Evolutionary conservation across 176 grass and related monocot genomes (phyloP), one percentile per base, ranked within the genome.

Genomic region (Triticum monococcum): DNA sequence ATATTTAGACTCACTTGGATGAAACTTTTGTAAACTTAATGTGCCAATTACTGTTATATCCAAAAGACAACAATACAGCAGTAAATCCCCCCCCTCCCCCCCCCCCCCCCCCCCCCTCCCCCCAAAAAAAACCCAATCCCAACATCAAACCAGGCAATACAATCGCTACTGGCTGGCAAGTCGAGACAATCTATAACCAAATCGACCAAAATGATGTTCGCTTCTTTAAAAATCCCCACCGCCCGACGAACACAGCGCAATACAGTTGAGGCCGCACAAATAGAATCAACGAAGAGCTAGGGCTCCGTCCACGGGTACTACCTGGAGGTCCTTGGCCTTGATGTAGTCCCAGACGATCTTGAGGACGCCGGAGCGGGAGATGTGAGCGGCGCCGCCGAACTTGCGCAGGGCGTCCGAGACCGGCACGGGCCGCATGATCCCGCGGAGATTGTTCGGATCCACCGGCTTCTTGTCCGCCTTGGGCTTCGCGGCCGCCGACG

Each of bases 261-360:
- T 54, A 54, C 50, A 54, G 50, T 5, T 5, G 50, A 54, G 16
- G 24, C 5, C 32, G 25, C 79, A 57, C 9, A 24, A 5, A 41
- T 12, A 72, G 25, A 50, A 23, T 16, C 59, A 54, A 54, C 16
- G 5, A 45, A 2, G 7, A 11, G 17, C 22, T 17, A 28, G 41
- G 41, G 35, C 0, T 30, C 38, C 12, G 14, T 9, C 71, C 2
- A 46, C 70, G 71, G 71, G 82, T 2, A 4, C 20, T 84, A 99
- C 97, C 97, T 99, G 97, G 52, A 99, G 97, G 26, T 69, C 63
- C 8, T 93, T 66, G 26, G 79, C 67, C 90, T 99, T 99, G 97
- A 99, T 91, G 80, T 99, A 85, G 4, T 64, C 85, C 97, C 97
- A 99, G 87, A 99, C 24, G 85, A 92, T 86, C 92, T 93, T 94